Evolutionary conservation across 129 eudicot species (phyloP).

Genomic region (Flaveria linearis): DNA sequence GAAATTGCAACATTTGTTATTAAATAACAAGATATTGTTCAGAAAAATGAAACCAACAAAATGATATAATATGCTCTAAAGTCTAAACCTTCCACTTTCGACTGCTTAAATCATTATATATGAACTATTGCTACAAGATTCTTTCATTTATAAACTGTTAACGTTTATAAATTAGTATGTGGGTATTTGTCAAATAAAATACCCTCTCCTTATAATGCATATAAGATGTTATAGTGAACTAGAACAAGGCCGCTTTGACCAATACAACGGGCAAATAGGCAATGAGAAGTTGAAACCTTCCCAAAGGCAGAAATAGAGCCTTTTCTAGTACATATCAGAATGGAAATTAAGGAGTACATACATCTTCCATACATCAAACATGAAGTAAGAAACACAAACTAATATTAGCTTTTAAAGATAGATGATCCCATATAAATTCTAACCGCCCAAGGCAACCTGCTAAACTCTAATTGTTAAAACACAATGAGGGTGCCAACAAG

Average conservation of each 20-base stretch:
- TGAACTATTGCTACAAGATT: not conserved
- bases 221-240: not conserved
- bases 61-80: not conserved
- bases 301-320: not conserved
- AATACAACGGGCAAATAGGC: not conserved
- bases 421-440: not conserved
- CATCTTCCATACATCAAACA: not conserved
- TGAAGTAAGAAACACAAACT: not conserved
- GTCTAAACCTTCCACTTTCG: not conserved
- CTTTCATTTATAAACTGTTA: not conserved
- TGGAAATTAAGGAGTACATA: not conserved
- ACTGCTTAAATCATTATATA: not conserved
- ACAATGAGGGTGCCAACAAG: not conserved
- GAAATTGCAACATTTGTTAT: not conserved
- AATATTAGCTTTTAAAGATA: not conserved
- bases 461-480: not conserved
- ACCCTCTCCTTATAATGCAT: not conserved
- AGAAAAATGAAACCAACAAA: conserved; percentile 4
- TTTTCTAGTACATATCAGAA: not conserved
- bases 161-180: not conserved
- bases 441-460: not conserved
- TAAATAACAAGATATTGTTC: not conserved
- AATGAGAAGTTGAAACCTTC: too few relatives aligned
- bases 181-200: not conserved
- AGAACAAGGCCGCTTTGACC: not conserved